Evolutionary conservation across 441 rosid species (phyloP), one percentile per base, ranked within the genome.

Genomic region (Eutrema salsugineum): DNA sequence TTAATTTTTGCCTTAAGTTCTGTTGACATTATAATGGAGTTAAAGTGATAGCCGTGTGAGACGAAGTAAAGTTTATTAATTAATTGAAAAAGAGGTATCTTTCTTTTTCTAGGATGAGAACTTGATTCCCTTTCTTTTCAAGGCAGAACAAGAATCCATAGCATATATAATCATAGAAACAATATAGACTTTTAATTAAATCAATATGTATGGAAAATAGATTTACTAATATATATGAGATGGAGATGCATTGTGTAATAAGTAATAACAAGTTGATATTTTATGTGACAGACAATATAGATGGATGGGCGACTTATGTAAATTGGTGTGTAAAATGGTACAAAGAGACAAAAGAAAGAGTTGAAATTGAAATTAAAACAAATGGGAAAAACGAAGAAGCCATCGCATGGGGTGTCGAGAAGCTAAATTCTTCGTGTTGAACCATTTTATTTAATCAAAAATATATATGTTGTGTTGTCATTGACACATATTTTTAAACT

Each of bases 341-440:
- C 65, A 64, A 55, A 56, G 77, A 54, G 71, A 65, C 71, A 57
- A 64, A 64, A 55, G 24, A 56, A 38, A 72, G 66, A 72, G 77
- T 65, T 65, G 77, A 73, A 73, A 14, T 1, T 59, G 59, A 66
- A 66, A 66, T 15, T 49, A 39, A 32, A 59, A 58, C 50, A 66
- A 15, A 40, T 66, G 55, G 19, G 42, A 58, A 50, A 71, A 55
- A 46, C 38, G 65, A 64, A 57, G 59, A 50, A 73, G 61, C 55
- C 67, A 73, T 58, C 72, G 68, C 68, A 73, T 73, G 72, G 61
- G 78, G 39, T 73, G 72, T 66, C 77, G 61, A 73, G 77, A 65
- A 73, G 77, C 67, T 73, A 66, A 30, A 58, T 55, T 64, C 24
- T 22, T 44, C 57, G 47, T 24, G 54, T 53, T 48, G 30, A 62